Evolutionary conservation across 1,139 yeast species (phyloP).

Genomic region (Kazachstania sp.): DNA sequence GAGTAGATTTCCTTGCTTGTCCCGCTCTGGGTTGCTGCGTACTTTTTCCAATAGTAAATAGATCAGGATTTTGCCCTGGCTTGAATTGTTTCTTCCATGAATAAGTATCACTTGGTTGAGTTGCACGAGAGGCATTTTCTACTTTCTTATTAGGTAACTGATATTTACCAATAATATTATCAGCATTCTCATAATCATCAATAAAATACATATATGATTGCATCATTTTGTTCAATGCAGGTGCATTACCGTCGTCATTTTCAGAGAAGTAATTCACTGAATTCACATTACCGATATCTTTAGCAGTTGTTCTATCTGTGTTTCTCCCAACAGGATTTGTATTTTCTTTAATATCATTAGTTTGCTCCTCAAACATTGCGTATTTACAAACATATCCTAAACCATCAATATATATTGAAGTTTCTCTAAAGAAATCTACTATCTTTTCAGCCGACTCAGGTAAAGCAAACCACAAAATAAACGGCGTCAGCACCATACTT

Average conservation of each 20-base stretch:
- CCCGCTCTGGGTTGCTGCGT: background rate
- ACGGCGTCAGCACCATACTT: slow-evolving; percentile 78
- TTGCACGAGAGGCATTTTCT: background rate
- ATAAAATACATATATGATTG: slow-evolving; percentile 80
- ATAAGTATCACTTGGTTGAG: slow-evolving; percentile 15
- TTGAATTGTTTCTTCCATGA: slow-evolving; percentile 31
- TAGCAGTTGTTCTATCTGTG: no score
- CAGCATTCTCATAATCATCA: slow-evolving; percentile 61
- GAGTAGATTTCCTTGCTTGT: background rate
- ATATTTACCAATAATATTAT: slow-evolving; percentile 31
- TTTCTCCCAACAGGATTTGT: background rate
- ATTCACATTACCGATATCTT: background rate
- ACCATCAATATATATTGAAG: slow-evolving; percentile 85
- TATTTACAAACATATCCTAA: slow-evolving; percentile 88
- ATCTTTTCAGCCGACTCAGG: slow-evolving; percentile 66
- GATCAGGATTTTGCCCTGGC: slow-evolving; percentile 27
- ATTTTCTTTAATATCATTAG: slow-evolving; percentile 39
- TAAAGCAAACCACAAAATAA: slow-evolving; percentile 74
- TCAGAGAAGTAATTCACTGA: background rate
- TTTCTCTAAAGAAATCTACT: slow-evolving; percentile 84
- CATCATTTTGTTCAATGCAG: slow-evolving; percentile 79
- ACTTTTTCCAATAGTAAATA: slow-evolving; percentile 15
- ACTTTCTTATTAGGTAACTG: slow-evolving; percentile 21
- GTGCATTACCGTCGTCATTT: background rate
- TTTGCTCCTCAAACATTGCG: slow-evolving; percentile 71